Evolutionary conservation across 176 grass and related monocot genomes (phyloP).

Genomic region (Alloteropsis semialata): DNA sequence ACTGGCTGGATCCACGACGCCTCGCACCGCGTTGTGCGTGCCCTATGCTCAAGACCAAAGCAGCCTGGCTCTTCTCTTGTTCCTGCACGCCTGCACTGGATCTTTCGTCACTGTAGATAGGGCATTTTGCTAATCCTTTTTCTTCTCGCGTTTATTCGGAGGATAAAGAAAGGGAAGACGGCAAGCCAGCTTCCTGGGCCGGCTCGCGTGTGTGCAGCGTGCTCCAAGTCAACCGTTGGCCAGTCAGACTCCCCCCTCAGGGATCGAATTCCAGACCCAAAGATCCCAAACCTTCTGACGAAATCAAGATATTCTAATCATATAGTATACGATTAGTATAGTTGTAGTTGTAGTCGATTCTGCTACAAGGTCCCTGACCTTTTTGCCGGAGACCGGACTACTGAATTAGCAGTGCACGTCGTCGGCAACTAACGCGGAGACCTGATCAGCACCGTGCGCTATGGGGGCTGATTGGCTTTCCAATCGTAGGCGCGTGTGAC

Average conservation of each 20-base stretch:
- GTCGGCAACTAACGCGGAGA: slow-evolving; percentile 20
- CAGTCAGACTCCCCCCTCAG: not conserved
- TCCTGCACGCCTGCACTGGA: too few relatives aligned
- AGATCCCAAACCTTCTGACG: not conserved
- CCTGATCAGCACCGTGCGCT: too few relatives aligned
- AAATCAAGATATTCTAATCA: not conserved
- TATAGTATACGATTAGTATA: too few relatives aligned
- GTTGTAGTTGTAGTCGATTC: not conserved
- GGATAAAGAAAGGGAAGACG: too few relatives aligned
- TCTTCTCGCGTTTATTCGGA: too few relatives aligned
- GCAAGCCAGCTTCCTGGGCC: too few relatives aligned
- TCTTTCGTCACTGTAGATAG: too few relatives aligned
- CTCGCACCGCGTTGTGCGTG: too few relatives aligned
- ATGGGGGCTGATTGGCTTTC: too few relatives aligned
- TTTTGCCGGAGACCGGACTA: not conserved
- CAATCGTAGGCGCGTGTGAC: not conserved
- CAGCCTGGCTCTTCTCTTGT: too few relatives aligned
- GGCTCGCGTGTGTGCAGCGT: not conserved
- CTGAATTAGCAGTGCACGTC: not conserved
- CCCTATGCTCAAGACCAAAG: too few relatives aligned
- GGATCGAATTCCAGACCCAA: not conserved
- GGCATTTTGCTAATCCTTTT: too few relatives aligned
- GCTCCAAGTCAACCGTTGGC: not conserved
- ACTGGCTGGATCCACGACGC: not conserved
- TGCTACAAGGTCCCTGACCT: not conserved